Evolutionary conservation across 768 basidiomycete species (phyloP), one percentile per base, ranked within the genome.

Genomic region (Lanmaoa pseudosensibilis): DNA sequence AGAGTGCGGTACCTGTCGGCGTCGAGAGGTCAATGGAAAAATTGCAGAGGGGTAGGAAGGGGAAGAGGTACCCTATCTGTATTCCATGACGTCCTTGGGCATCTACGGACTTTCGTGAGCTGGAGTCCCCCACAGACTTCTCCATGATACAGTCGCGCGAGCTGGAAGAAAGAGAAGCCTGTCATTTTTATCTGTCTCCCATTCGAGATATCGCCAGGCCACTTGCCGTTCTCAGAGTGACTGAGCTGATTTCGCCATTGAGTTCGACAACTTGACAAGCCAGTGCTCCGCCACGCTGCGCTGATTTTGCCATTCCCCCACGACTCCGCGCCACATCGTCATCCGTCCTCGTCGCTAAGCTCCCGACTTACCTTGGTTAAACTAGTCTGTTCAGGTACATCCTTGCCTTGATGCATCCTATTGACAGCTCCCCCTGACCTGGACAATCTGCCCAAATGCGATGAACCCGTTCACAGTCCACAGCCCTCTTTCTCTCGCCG

Each of bases 1-100:
- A 81, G 75, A 0, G 80, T 81, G 21, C 80, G 77, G 50, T 76
- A 76, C 3, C 74, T 76, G 54, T 63, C 12, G 21, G 11, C 1
- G 41, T 4, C 5, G 19, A 37, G 13, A 45, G 33, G 34, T 53
- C 23, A 25, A 16, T 7, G 5, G 52, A 18, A 4, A 21, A 34
- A 0, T 2, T 1, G 10, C 10, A 6, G 5, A 33, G 0, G 0
- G n/a, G 40, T 6, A 2, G 12, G 5, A 21, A 18, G 1, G 38
- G 30, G 19, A 23, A 19, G 41, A 47, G 4, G 41, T n/a, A 68
- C 71, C 66, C 59, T 25, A 71, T 71, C 61, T 71, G 72, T 41
- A 71, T 69, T 13, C 71, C 70, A 61, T 72, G 69, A 27, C 52
- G 33, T 3, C 68, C 62, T 16, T 57, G 55, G 30, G 16, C 57